Conservation (phyloP, 306 rosid species). For the Prunus mongolica region DNA sequence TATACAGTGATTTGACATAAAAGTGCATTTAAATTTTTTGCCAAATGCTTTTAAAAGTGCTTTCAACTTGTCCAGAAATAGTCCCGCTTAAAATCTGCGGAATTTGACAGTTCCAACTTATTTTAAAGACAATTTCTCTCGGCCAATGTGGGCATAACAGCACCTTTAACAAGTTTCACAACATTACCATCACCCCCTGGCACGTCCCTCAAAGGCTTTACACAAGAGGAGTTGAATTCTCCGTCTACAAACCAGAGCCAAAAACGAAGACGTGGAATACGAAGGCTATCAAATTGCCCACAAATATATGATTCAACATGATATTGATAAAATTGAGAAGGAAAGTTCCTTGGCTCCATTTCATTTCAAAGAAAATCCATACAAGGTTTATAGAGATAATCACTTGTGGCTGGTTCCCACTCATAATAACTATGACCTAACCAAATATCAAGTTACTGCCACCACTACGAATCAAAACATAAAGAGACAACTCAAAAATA, state of each 20-base stretch:
- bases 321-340: neutral
- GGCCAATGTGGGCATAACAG: too few species aligned
- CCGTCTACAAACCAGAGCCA: neutral
- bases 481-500: neutral
- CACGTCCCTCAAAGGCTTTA: neutral
- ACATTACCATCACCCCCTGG: too few species aligned
- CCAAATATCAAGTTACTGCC: neutral
- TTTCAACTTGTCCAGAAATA: too few species aligned
- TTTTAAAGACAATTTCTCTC: too few species aligned
- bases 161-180: neutral
- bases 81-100: too few species aligned
- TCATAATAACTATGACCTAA: neutral
- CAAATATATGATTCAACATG: neutral
- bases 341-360: neutral
- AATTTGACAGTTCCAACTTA: too few species aligned
- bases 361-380: neutral
- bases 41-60: too few species aligned
- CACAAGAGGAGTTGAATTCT: neutral
- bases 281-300: neutral
- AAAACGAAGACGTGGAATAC: neutral
- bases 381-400: neutral
- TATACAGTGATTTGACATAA: too few species aligned
- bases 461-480: neutral
- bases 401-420: neutral
- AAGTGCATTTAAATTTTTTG: neutral